These are phyloP conservation scores for Thalassiosira ordinaria DNA, from an alignment of 352 stramenopile species.

Conservation along the genomic window DNA sequence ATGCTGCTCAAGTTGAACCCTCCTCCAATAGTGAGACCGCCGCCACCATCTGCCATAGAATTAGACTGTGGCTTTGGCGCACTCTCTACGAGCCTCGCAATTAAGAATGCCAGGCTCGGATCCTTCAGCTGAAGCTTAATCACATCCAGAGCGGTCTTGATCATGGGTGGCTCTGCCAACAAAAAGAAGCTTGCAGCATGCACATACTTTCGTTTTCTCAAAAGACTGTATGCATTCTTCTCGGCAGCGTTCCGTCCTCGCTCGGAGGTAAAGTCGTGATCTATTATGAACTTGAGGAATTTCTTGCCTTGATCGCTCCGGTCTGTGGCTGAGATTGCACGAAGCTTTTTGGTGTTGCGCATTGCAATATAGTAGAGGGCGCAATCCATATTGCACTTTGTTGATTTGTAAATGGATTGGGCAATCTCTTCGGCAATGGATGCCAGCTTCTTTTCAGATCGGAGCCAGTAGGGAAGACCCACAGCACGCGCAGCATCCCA, in stretches of 20 bases:
- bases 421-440: constrained; percentile 81
- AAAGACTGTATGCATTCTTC: constrained; percentile 94
- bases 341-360: constrained; percentile 74
- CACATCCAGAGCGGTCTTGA: constrained; percentile 92
- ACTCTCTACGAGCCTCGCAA: constrained; percentile 90
- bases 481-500: constrained; percentile 70
- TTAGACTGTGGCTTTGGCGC: constrained; percentile 16
- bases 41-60: constrained; percentile 8
- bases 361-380: constrained; percentile 79
- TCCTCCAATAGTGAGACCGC: constrained; percentile 54
- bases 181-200: constrained; percentile 92
- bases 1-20: constrained; percentile 59
- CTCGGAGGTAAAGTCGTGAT: constrained; percentile 78
- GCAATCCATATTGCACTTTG: constrained; percentile 76
- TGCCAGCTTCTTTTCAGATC: constrained; percentile 69
- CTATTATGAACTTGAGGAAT: constrained; percentile 83
- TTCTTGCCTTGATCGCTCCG: constrained; percentile 73
- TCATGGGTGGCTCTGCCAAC: constrained; percentile 90
- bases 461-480: constrained; percentile 79
- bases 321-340: constrained; percentile 78
- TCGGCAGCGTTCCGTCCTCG: constrained; percentile 87
- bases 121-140: constrained; percentile 90
- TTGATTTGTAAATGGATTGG: constrained; percentile 74
- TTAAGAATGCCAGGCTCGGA: constrained; percentile 89
- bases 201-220: constrained; percentile 92